Evolutionary conservation across 2,329 filamentous ascomycete species (phyloP), one percentile per base, ranked within the genome.

Genomic region (Aspergillus fumigatus): DNA sequence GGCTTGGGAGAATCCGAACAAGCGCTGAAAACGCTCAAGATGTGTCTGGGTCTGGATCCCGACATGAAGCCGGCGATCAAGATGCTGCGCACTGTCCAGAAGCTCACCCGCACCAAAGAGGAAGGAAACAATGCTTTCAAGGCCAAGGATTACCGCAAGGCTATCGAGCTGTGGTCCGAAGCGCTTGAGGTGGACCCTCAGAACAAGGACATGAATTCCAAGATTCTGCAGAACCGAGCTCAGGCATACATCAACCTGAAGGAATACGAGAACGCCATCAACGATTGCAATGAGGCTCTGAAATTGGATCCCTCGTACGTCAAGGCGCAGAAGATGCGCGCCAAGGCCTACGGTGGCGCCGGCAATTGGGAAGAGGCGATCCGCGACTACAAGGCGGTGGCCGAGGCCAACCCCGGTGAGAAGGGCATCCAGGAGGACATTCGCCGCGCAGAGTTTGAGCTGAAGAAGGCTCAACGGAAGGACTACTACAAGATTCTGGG

Each of bases 401-500:
- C 88, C 51, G 93, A 97, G 72, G 78, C 86, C 58, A 90, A 94
- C 64, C 92, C 92, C 1, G 82, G 87, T 60, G 94, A 99, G 73
- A 84, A 87, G 45, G 85, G 83, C 14, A 88, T 97, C 58, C 81
- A 83, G 52, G 92, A 89, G 74, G 94, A 99, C 68, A 85, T 97
- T 48, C 88, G 90, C 56, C 89, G 88, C 67, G 94, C 93, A 1
- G 93, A 99, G 78, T 80, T 97, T 26, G 94, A 99, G 77, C 80
- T 97, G 61, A 99, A 99, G 86, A 97, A 97, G 87, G 89, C 89
- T 73, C 89, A 93, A 77, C 84, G 94, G 60, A 99, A 99, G 77
- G 94, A 99, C 71, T 97, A 96, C 79, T 99, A 99, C 81, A 97
- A 97, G 84, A 96, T 97, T 64, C 85, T 99, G 53, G 89, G 88